Percentiles rank a stretch among this genome's conserved stretches.
phyloP scores from a whole-genome alignment of 2,329 filamentous ascomycete genomes.

The Colletotrichum nymphaeae region DNA sequence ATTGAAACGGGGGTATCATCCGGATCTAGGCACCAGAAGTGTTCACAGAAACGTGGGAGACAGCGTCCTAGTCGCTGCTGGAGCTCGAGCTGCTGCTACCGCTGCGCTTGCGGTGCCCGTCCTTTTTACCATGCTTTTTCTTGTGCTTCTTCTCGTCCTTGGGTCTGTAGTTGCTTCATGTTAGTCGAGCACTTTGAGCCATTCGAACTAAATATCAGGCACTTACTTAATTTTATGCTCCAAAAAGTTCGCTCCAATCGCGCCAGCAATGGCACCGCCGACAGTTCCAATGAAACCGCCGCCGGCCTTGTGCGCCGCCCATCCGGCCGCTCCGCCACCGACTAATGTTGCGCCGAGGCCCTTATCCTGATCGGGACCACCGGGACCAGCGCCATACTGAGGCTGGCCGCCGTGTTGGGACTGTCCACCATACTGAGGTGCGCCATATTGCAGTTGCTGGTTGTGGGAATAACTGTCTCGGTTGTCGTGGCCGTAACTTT shows the following conservation, averaged over 20 bases:
- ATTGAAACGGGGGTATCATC: constrained; percentile 17
- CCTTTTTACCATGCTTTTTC: constrained; percentile 45
- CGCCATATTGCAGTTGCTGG: constrained; percentile 37
- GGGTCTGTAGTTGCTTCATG: constrained; percentile 10
- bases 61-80: constrained; percentile 1
- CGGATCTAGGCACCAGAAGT: background rate
- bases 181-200: too few relatives aligned
- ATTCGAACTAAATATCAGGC: too few relatives aligned
- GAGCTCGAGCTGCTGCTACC: constrained; percentile 34
- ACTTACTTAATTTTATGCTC: too few relatives aligned
- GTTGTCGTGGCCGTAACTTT: constrained; percentile 46
- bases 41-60: fast-evolving
- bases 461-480: constrained; percentile 36
- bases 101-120: constrained; percentile 34
- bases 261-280: constrained; percentile 62
- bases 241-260: too few relatives aligned
- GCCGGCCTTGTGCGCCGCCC: constrained; percentile 64
- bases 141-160: constrained; percentile 48
- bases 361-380: constrained; percentile 55
- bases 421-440: constrained; percentile 35
- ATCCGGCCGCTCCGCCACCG: constrained; percentile 65
- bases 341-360: constrained; percentile 66
- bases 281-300: constrained; percentile 63
- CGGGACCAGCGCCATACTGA: constrained; percentile 38
- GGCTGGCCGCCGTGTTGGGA: constrained; percentile 16